Conservation (phyloP, 2,329 filamentous ascomycete species). For the Coleophoma eucalyptorum region DNA sequence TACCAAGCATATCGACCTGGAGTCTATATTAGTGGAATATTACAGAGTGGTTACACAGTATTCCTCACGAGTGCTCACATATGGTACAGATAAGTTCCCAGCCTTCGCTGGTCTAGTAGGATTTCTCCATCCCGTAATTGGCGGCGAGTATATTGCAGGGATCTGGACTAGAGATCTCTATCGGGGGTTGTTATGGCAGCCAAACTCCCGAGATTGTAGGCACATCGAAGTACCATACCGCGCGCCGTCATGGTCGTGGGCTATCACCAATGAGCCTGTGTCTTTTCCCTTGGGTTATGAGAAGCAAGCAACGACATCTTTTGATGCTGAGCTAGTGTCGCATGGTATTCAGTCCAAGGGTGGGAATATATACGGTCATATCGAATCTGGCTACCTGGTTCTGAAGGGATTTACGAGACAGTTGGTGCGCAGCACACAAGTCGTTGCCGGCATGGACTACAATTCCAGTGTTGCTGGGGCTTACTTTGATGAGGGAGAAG, state of each 20-base stretch:
- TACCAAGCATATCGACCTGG: background rate
- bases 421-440: background rate
- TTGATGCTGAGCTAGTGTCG: background rate
- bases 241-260: slow-evolving; percentile 23
- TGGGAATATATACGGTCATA: background rate
- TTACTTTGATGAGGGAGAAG: background rate
- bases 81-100: slow-evolving; percentile 14
- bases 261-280: slow-evolving; percentile 2
- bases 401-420: background rate
- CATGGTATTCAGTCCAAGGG: background rate
- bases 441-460: background rate
- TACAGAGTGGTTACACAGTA: background rate
- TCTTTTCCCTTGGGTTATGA: background rate
- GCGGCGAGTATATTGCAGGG: slow-evolving; percentile 17
- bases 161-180: slow-evolving; percentile 18
- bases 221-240: slow-evolving; percentile 2
- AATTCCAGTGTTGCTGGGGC: background rate
- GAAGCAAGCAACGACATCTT: background rate
- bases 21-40: background rate
- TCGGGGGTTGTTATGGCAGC: slow-evolving; percentile 14
- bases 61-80: background rate
- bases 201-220: background rate
- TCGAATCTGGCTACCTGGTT: background rate
- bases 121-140: slow-evolving; percentile 4
- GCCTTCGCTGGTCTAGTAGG: slow-evolving; percentile 19